phyloP scores from a whole-genome alignment of 2,329 filamentous ascomycete species.

The Ascomycota sp. region DNA sequence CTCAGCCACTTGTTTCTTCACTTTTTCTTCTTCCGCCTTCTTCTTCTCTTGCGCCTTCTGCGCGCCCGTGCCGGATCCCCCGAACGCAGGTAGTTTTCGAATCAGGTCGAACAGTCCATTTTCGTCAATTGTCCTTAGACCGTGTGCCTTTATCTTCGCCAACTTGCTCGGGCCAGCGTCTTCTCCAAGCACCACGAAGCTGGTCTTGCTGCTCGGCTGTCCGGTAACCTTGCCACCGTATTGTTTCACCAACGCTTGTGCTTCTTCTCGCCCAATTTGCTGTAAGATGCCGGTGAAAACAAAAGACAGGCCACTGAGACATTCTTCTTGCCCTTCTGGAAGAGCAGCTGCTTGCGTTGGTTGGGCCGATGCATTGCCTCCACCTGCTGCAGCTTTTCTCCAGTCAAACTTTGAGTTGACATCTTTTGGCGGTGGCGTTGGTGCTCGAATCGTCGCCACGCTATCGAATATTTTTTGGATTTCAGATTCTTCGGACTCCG shows the following conservation, averaged over 20 bases:
- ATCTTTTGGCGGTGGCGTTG: conserved; percentile 59
- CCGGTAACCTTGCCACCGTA: conserved; percentile 83
- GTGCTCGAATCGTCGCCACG: conserved; percentile 64
- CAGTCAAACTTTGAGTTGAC: conserved; percentile 64
- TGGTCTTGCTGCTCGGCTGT: conserved; percentile 81
- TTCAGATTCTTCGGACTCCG: conserved; percentile 47
- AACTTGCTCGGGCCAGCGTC: conserved; percentile 92
- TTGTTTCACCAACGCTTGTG: conserved; percentile 66
- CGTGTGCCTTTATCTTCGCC: conserved; percentile 58
- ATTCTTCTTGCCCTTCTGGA: conserved; percentile 71
- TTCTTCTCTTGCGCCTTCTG: conserved; percentile 72
- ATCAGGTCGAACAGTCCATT: conserved; percentile 81
- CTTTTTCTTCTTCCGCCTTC: conserved; percentile 64
- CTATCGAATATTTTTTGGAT: conserved; percentile 66
- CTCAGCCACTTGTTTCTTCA: conserved; percentile 59
- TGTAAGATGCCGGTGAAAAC: conserved; percentile 86
- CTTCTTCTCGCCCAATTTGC: conserved; percentile 66
- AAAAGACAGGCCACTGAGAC: conserved; percentile 72
- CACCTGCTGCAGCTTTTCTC: conserved; percentile 36
- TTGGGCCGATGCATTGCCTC: conserved; percentile 36
- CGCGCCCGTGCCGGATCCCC: conserved; percentile 73
- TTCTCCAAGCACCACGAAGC: conserved; percentile 72
- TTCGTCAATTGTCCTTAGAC: conserved; percentile 85
- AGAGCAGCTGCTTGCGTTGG: conserved; percentile 49
- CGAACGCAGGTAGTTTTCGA: conserved; percentile 57